phyloP scores from a whole-genome alignment of 306 rosid genomes.

The Cucurbita argyrosperma region DNA sequence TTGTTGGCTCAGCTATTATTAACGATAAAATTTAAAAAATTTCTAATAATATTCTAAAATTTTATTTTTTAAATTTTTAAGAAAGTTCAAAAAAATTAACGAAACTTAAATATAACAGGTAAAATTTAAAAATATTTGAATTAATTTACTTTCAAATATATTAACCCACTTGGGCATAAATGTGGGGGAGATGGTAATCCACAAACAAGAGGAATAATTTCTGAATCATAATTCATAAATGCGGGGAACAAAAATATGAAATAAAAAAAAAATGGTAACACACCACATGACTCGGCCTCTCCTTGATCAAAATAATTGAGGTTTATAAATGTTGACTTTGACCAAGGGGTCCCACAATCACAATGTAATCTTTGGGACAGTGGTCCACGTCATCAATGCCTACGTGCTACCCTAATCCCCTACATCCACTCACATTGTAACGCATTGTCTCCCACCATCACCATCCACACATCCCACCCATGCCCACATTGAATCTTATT shows the following conservation, averaged over 20 bases:
- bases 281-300: neutral
- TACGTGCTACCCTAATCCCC: constrained; percentile 3
- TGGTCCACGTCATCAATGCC: neutral
- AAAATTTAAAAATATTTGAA: no score
- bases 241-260: neutral
- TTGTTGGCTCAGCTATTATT: no score
- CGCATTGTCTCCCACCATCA: neutral
- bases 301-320: neutral
- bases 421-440: neutral
- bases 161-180: neutral
- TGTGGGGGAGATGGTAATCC: neutral
- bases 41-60: no score
- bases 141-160: no score
- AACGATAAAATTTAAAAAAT: no score
- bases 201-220: neutral
- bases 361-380: neutral
- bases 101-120: no score
- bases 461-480: neutral
- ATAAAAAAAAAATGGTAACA: neutral
- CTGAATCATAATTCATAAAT: neutral
- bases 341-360: neutral
- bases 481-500: no score
- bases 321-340: neutral
- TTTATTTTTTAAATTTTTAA: no score
- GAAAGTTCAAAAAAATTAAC: no score